Evolutionary conservation across 192 early-diverging fungal species (phyloP), one percentile per base, ranked within the genome.

Genomic region (Gryganskiella cystojenkinii): DNA sequence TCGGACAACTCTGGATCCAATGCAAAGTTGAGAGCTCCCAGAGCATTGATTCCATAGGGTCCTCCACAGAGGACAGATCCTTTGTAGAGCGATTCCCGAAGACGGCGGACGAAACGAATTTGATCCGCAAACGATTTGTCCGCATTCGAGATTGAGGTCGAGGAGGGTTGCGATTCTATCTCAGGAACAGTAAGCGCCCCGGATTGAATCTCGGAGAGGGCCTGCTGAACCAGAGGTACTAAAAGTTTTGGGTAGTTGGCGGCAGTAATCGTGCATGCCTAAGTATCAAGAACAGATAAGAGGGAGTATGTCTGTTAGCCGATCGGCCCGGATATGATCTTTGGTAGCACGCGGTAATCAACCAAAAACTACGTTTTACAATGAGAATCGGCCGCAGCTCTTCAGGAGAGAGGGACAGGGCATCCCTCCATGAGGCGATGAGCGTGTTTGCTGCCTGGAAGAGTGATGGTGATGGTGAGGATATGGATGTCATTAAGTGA

Each of bases 1-100:
- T 44, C 53, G 0, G 62, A 47, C 0, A 76, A 45, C 14, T 61
- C 54, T 2, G 65, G 60, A 34, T 56, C 61, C 14, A 76, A 34
- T 11, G 72, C 72, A 51, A 47, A 57, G 47, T 67, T 68, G 24
- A 76, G 52, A 7, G 72, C 72, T n/a, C 72, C 72, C 22, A 76
- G 54, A 1, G 72, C 72, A 44, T 76, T 76, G 60, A 76, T 76
- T 6, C 64, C 58, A 42, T 76, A 76, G 25, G 72, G 72, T 37
- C 72, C 72, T 13, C 72, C 72, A 20, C 64, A 63, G 15, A 76
- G 34, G 14, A 47, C 59, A 13, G 72, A 76, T 17, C 40, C 65
- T 25, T 76, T 76, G 33, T 57, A 68, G 6, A 76, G 34, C 14
- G 44, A 57, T 33, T 76, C 72, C 0, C 72, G 43, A 13, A 76